Base-by-base conservation (phyloP, 495 filamentous ascomycete genomes). In the Lasiosphaeria ovina region DNA sequence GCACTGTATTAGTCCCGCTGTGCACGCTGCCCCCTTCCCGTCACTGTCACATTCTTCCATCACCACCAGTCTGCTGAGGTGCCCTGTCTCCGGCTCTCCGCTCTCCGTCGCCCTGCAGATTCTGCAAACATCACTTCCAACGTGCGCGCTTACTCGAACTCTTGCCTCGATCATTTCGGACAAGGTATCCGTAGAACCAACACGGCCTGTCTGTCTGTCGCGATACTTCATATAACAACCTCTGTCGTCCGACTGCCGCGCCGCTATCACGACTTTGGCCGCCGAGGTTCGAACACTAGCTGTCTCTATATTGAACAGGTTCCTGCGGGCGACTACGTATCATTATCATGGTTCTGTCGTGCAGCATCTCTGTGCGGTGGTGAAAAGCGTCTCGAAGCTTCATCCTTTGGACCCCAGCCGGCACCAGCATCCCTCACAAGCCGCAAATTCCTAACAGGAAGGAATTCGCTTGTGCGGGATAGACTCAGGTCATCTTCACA, bases 321-420 rank as follows among this genome's bases (percentile, higher is more conserved):
- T 24, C 24, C 24, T 24, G 24, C 24, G 24, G 24, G 24, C 24
- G 24, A 24, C 24, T 2, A 24, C 24, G 24, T 24, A 54, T 24
- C 35, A 55, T 17, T 16, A 55, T 42, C 8, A 47, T 68, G 63
- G 63, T 47, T 54, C 68, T 72, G 69, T 68, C 65, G 65, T 60
- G 66, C 61, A 62, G 31, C 48, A 33, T 17, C 61, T 53, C 64
- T 35, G 50, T 53, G 63, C 35, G 56, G 62, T 65, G 62, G 63
- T 70, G 69, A 14, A 1, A 7, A 62, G 35, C 59, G 34, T 63
- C 61, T 59, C 56, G 53, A 52, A 65, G 60, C 63, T 72, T 60
- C 58, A 40, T 34, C 53, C 51, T 64, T 58, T 45, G 32, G 58
- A 58, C 61, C 55, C 66, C 60, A 24, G 24, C 24, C 24, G 24